Evolutionary conservation across 1,284 basidiomycete species (phyloP), one percentile per base, ranked within the genome.

Genomic region (Tilletia horrida): DNA sequence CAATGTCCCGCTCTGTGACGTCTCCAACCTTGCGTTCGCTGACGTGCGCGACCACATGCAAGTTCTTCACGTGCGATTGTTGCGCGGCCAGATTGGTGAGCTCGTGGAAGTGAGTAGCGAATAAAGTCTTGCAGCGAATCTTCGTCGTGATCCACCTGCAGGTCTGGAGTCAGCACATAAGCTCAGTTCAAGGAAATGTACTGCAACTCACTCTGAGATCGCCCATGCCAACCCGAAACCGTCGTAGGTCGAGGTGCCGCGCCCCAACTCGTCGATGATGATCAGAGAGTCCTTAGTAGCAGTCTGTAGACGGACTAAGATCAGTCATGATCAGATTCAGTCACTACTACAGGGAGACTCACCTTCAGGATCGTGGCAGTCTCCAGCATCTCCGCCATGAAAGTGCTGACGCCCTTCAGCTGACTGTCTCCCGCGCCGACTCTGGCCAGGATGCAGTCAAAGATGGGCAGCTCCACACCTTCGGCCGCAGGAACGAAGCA

Each of bases 311-410:
- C 31, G 14, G 43, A 52, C 25, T 1, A 25, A 65, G 21, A 7
- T 18, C 1, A 31, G n/a, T 27, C 16, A 23, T 31, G 40, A 21
- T 59, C 35, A 40, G 35, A 40, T 40, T 4, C 6, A 11, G 11
- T 6, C 11, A 40, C 35, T 40, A 11, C 11, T 11, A 11, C 11
- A 40, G 6, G 4, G 6, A 18, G 4, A 83, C 87, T 42, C 65
- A 92, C 91, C 77, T 91, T 88, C 59, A 98, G 86, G 76, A 99
- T 98, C 0, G 92, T 93, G 0, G 96, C 94, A 0, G 94, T 98
- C 83, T 95, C 92, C 13, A 95, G 85, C 96, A 98, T 99, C 84
- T 99, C 96, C 2, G 94, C 93, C 95, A 98, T 98, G 82, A 98
- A 99, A 0, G 96, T 99, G 35, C 92, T 96, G 2, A 98, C 92